Conservation (phyloP, 352 stramenopile species). For the Phytopythium boreale region DNA sequence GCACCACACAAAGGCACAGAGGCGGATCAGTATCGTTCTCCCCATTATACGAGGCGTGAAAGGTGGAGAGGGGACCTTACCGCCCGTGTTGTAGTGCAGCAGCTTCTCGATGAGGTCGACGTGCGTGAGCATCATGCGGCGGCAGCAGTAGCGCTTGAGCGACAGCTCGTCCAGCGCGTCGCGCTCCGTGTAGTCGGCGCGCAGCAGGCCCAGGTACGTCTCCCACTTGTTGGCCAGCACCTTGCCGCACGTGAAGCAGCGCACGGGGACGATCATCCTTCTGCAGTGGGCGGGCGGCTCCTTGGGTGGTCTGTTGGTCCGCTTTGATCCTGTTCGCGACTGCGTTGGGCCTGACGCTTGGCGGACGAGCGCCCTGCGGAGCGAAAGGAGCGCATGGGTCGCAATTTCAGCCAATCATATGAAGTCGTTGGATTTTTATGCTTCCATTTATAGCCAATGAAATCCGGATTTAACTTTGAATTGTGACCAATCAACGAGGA, state of each 20-base stretch:
- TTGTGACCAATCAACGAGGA: neutral
- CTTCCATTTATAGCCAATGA: neutral
- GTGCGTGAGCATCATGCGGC: slow-evolving; percentile 99
- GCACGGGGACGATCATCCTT: slow-evolving; percentile 98
- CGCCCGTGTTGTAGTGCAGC: slow-evolving; percentile 99
- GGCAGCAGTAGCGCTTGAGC: slow-evolving; percentile 99
- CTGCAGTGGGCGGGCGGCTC: neutral
- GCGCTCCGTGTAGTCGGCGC: slow-evolving; percentile 96
- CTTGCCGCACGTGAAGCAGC: slow-evolving; percentile 99
- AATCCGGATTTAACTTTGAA: no score
- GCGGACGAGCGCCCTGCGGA: neutral
- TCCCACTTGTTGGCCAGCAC: slow-evolving; percentile 99
- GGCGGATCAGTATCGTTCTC: neutral
- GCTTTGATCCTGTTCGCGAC: neutral
- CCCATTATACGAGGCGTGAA: no score
- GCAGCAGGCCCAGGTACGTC: slow-evolving; percentile 96
- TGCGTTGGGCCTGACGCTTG: neutral
- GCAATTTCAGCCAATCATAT: neutral
- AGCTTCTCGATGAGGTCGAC: slow-evolving; percentile 99
- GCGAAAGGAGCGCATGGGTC: neutral
- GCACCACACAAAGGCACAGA: slow-evolving; percentile 9
- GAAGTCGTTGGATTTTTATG: neutral
- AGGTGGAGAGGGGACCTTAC: slow-evolving; percentile 27
- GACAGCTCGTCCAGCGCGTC: slow-evolving; percentile 98
- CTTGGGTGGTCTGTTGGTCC: neutral